These are phyloP conservation scores for Pythium grandisporangium DNA, from an alignment of 352 stramenopile genomes.

Conservation along the genomic window DNA sequence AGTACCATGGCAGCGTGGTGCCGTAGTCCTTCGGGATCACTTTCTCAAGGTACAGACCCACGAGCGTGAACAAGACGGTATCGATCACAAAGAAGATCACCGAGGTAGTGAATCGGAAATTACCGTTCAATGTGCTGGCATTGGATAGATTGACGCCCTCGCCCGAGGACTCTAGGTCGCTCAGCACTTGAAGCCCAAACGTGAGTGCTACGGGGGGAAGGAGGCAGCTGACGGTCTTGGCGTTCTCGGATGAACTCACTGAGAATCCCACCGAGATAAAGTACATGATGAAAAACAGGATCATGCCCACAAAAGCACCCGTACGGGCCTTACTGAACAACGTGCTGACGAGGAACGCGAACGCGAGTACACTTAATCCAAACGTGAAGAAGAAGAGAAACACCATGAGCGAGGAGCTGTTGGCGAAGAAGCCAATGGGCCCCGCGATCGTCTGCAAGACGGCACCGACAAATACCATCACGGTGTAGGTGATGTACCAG, in stretches of 20 bases:
- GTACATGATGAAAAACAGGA: conserved; percentile 87
- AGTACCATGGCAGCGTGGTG: conserved; percentile 57
- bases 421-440: conserved; percentile 32
- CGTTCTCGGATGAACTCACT: conserved; percentile 17
- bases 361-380: conserved; percentile 43
- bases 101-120: conserved; percentile 51
- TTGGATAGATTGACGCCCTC: conserved; percentile 51
- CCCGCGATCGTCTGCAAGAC: conserved; percentile 55
- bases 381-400: conserved; percentile 75
- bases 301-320: conserved; percentile 58
- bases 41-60: conserved; percentile 86
- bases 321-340: conserved; percentile 76
- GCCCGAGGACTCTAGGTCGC: conserved; percentile 38
- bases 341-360: conserved; percentile 62
- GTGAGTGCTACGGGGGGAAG: conserved; percentile 60
- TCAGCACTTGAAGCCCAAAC: conserved; percentile 62
- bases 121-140: conserved; percentile 25
- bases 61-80: conserved; percentile 78
- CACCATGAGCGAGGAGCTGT: conserved; percentile 29
- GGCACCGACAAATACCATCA: conserved; percentile 66
- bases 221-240: conserved; percentile 48
- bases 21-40: conserved; percentile 91
- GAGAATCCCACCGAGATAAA: conserved; percentile 59
- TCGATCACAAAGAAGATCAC: conserved; percentile 86
- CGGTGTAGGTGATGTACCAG: conserved; percentile 79